Evolutionary conservation across 495 filamentous ascomycete genomes (phyloP).

Genomic region (Geoglossum glabrum): DNA sequence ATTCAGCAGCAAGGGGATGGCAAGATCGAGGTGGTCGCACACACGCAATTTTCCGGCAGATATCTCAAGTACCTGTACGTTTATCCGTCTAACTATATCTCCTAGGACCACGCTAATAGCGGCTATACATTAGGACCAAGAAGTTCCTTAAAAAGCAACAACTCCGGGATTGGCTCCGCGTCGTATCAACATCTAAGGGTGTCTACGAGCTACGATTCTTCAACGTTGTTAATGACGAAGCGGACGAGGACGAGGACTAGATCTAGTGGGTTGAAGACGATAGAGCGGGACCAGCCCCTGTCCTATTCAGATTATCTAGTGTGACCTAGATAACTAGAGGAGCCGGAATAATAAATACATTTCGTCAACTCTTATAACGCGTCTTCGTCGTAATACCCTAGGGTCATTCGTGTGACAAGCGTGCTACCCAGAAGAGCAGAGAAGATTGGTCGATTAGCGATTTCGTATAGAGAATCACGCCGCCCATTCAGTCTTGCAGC

Average conservation of each 20-base stretch:
- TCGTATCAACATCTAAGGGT: slow-evolving; percentile 89
- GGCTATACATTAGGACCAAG: slow-evolving; percentile 55
- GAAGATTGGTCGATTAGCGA: too few species aligned
- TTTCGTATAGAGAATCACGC: too few species aligned
- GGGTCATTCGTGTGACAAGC: too few species aligned
- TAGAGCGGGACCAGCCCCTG: background rate
- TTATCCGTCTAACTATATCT: background rate
- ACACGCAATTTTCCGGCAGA: slow-evolving; percentile 92
- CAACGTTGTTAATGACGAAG: slow-evolving; percentile 97
- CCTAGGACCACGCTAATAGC: slow-evolving; percentile 4
- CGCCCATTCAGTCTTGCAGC: too few species aligned
- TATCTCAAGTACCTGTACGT: slow-evolving; percentile 99
- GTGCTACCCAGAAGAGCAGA: too few species aligned
- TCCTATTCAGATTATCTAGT: too few species aligned
- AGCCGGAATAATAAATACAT: too few species aligned
- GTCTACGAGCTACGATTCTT: slow-evolving; percentile 99
- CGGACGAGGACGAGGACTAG: slow-evolving; percentile 95
- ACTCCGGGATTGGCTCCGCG: slow-evolving; percentile 97
- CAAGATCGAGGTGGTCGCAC: slow-evolving; percentile 92
- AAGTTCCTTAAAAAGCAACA: slow-evolving; percentile 99
- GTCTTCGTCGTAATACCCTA: too few species aligned
- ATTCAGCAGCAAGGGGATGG: slow-evolving; percentile 84
- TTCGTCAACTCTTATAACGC: too few species aligned
- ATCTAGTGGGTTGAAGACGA: slow-evolving; percentile 5
- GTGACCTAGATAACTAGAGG: too few species aligned